Percentiles rank a stretch among this genome's conserved stretches.
Evolutionary conservation across 805 yeast species (phyloP).

Genomic region (Candida nitratophila): DNA sequence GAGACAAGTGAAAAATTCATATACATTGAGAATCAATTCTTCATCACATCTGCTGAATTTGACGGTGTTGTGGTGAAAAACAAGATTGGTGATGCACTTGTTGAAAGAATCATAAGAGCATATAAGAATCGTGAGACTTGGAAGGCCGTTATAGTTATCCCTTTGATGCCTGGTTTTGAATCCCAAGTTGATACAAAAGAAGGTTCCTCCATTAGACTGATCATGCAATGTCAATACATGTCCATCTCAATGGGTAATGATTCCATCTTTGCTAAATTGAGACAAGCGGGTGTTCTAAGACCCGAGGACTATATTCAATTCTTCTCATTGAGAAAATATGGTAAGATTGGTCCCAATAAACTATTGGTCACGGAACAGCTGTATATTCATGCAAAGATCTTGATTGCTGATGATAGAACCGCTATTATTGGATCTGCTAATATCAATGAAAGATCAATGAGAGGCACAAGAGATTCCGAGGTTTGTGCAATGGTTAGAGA

Average conservation of each 20-base stretch:
- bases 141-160: conserved; percentile 89
- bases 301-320: conserved; percentile 92
- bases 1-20: conserved; percentile 90
- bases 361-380: conserved; percentile 82
- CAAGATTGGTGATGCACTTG: conserved; percentile 92
- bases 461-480: conserved; percentile 92
- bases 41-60: conserved; percentile 80
- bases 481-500: conserved; percentile 88
- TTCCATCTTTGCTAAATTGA: conserved; percentile 78
- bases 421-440: conserved; percentile 97
- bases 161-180: conserved; percentile 96
- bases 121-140: conserved; percentile 68
- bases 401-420: conserved; percentile 88
- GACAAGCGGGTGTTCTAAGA: conserved; percentile 62
- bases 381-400: conserved; percentile 86
- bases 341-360: conserved; percentile 71
- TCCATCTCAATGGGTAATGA: conserved; percentile 86
- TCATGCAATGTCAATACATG: conserved; percentile 94
- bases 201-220: conserved; percentile 91
- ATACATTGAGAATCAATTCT: conserved; percentile 93
- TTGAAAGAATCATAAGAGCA: conserved; percentile 91
- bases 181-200: conserved; percentile 89
- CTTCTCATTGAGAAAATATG: conserved; percentile 93
- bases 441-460: conserved; percentile 92
- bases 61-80: conserved; percentile 82